Evolutionary conservation across 441 rosid genomes (phyloP).

Genomic region (Geranium incanum): DNA sequence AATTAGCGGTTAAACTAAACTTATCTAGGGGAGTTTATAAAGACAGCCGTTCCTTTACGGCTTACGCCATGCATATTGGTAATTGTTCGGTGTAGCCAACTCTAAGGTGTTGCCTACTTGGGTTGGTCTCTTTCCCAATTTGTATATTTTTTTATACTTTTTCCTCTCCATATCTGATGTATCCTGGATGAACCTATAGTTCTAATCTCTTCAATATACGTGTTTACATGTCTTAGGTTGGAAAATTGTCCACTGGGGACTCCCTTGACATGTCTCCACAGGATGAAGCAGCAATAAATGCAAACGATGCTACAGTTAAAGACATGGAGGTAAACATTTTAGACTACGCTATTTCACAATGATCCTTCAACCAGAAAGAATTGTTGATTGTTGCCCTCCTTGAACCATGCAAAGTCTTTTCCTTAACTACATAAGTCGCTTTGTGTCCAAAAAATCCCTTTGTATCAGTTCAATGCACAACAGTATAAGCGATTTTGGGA

Average conservation of each 20-base stretch:
- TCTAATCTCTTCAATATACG: background rate
- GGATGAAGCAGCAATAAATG: conserved; percentile 62
- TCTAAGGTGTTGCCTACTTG: background rate
- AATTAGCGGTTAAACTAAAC: background rate
- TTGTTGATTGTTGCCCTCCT: background rate
- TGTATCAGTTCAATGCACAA: background rate
- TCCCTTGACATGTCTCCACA: conserved; percentile 81
- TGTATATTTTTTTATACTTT: background rate
- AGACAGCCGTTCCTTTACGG: background rate
- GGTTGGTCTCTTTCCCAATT: background rate
- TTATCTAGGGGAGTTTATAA: background rate
- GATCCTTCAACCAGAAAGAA: background rate
- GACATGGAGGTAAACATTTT: conserved; percentile 80
- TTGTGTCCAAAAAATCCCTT: background rate
- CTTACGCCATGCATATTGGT: background rate
- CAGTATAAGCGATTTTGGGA: background rate
- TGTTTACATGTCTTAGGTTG: conserved; percentile 41
- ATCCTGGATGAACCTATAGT: conserved; percentile 3
- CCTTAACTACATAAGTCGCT: background rate
- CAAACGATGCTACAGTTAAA: conserved; percentile 79
- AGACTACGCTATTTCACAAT: background rate
- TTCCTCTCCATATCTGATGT: conserved; percentile 1
- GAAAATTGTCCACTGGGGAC: conserved; percentile 88
- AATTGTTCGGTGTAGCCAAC: background rate
- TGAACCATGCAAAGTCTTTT: background rate